Conservation (phyloP, 306 rosid species). For the Macrotyloma uniflorum region DNA sequence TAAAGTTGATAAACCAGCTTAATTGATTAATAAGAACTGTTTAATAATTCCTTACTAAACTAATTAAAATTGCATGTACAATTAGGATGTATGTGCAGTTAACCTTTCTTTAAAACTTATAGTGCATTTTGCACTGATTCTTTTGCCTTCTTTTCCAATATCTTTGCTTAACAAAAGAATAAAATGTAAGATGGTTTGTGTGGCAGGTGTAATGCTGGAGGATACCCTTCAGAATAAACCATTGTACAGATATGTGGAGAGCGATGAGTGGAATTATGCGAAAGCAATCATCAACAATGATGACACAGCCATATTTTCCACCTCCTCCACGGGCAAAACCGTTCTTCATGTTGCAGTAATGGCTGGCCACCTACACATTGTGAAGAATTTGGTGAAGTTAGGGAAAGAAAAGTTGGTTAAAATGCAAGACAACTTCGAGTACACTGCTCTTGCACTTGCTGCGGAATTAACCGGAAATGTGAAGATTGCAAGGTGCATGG, state of each 20-base stretch:
- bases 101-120: no score
- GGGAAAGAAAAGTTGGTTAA: not conserved
- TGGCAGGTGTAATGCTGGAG: not conserved
- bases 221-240: not conserved
- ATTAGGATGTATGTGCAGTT: not conserved
- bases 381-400: not conserved
- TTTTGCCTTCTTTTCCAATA: no score
- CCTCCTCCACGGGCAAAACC: not conserved
- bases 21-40: no score
- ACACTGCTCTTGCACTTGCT: slow-evolving; percentile 28
- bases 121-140: no score
- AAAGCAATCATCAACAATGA: not conserved
- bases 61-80: not conserved
- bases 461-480: slow-evolving; percentile 13
- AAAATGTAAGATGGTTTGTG: no score
- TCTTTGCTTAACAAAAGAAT: no score
- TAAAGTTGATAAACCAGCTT: no score
- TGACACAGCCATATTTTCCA: not conserved
- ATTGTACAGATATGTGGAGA: not conserved
- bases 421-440: slow-evolving; percentile 6
- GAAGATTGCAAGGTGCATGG: slow-evolving; percentile 9
- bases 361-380: not conserved
- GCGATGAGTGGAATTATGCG: not conserved
- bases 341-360: slow-evolving; percentile 38
- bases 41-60: no score